Base-by-base conservation (phyloP, 1,139 yeast genomes). In the Candida tropicalis region DNA sequence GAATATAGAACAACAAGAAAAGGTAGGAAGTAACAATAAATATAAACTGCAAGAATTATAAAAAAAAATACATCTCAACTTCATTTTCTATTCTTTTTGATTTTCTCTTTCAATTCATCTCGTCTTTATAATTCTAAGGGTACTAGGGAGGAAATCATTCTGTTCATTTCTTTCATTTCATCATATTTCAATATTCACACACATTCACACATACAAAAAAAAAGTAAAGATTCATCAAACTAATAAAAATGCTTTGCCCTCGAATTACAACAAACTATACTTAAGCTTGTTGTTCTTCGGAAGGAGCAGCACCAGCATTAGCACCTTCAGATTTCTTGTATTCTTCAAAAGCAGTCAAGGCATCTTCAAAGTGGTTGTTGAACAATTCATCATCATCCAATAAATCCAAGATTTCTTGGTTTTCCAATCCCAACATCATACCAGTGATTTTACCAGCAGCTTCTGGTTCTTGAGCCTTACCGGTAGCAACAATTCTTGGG, bases 381-480 rank as follows among this genome's bases (percentile, higher is more conserved):
- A 93, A 88, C 58, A 87, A 81, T 59, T 83, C 91, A 55, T 89
- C 97, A 66, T 91, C 95, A 63, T 86, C 93, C 67, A 88, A 82
- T 68, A 93, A 79, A 53, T 87, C 86, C 65, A 91, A 75, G 60
- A 95, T 87, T 75, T 93, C 97, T 63, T 83, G 82, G 73, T 87
- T 88, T 65, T 90, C 95, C 82, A 93, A 84, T 67, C 91, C 97
- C 66, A 93, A 82, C 79, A 93, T 84, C 99, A 93, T 93, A 77
- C 98, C 99, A 57, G 99, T 93, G 67, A 93, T 90, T 80, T 91
- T 93, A 75, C 97, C 97, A 57, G 98, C 97, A 65, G 96, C 91
- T 72, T 89, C 97, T 51, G 88, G 88, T 65, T 88, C 96, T 60
- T 78, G 79, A 52, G 83, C 84, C 68, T 87, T 84, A 65, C 95